Conservation (phyloP, 192 early-diverging fungal species). For the Thamnidium elegans region DNA sequence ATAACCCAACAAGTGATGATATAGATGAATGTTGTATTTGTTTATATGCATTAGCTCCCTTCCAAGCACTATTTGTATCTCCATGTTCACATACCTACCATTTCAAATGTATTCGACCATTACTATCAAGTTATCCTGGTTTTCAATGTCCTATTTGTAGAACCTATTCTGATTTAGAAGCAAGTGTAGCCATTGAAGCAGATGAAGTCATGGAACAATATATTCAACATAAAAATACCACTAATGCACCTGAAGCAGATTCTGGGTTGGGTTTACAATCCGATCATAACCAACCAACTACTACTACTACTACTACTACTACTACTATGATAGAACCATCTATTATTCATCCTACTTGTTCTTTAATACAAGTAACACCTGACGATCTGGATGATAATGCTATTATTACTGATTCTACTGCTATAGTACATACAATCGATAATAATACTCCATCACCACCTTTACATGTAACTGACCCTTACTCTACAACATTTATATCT, state of each 20-base stretch:
- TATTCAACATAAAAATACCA: neutral
- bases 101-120: slow-evolving; percentile 77
- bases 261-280: slow-evolving; percentile 7
- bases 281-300: neutral
- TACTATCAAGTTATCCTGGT: slow-evolving; percentile 53
- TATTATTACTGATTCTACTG: too few relatives aligned
- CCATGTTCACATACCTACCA: slow-evolving; percentile 85
- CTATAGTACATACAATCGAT: too few relatives aligned
- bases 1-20: slow-evolving; percentile 1
- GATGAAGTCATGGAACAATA: slow-evolving; percentile 15
- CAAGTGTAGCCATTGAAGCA: slow-evolving; percentile 52
- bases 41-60: slow-evolving; percentile 68
- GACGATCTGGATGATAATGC: too few relatives aligned
- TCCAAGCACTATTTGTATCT: slow-evolving; percentile 80
- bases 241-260: neutral
- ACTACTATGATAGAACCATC: neutral
- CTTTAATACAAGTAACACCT: too few relatives aligned
- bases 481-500: slow-evolving; percentile 7
- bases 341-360: neutral
- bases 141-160: slow-evolving; percentile 84
- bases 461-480: neutral
- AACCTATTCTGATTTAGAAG: slow-evolving; percentile 77
- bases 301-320: neutral
- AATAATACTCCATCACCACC: too few relatives aligned
- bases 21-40: slow-evolving; percentile 78